A percentile compares a stretch with the other conserved stretches of the same genome.
Evolutionary conservation across 805 yeast species (phyloP).

Genomic region (Starmera pachycereana): DNA sequence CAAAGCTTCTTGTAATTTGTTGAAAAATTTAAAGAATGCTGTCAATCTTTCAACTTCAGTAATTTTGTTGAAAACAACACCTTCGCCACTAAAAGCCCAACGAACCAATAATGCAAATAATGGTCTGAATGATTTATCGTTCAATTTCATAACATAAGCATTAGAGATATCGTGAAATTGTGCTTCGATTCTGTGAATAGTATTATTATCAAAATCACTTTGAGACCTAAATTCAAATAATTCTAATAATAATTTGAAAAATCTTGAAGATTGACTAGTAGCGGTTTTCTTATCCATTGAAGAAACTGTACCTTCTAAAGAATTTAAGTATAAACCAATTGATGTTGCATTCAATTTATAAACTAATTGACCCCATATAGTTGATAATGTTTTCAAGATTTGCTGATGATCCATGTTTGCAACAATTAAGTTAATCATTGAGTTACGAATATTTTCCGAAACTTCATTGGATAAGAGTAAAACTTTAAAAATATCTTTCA

Average conservation of each 20-base stretch:
- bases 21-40: slow-evolving; percentile 80
- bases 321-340: slow-evolving; percentile 60
- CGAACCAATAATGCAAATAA: slow-evolving; percentile 74
- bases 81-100: slow-evolving; percentile 90
- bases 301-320: slow-evolving; percentile 58
- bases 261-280: slow-evolving; percentile 53
- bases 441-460: slow-evolving; percentile 48
- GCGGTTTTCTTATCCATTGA: slow-evolving; percentile 65
- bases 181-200: slow-evolving; percentile 73
- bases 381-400: slow-evolving; percentile 49
- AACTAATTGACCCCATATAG: slow-evolving; percentile 44
- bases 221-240: slow-evolving; percentile 62
- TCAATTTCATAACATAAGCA: slow-evolving; percentile 75
- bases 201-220: slow-evolving; percentile 53
- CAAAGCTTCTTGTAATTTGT: slow-evolving; percentile 71
- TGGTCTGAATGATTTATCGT: slow-evolving; percentile 91
- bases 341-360: slow-evolving; percentile 30
- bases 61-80: slow-evolving; percentile 34
- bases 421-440: slow-evolving; percentile 50
- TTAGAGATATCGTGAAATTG: slow-evolving; percentile 66
- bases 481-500: slow-evolving; percentile 50
- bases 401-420: slow-evolving; percentile 58
- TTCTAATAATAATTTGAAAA: slow-evolving; percentile 57
- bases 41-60: slow-evolving; percentile 47
- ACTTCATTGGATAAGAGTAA: slow-evolving; percentile 49